phyloP scores from a whole-genome alignment of 108 stramenopile genomes.

The Hondaea fermentalgiana region DNA sequence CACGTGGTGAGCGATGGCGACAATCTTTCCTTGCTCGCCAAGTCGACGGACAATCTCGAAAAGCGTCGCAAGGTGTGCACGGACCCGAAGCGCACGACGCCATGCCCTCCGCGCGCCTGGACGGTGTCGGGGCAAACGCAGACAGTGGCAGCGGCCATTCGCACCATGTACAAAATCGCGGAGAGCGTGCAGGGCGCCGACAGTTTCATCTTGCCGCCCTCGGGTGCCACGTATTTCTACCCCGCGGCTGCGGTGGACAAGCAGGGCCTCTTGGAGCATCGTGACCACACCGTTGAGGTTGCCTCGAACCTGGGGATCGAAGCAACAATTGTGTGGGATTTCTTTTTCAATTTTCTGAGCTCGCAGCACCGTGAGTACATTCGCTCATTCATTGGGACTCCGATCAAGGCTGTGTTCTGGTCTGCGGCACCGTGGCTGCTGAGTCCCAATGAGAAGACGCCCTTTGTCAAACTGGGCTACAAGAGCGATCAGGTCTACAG shows the following conservation, averaged over 20 bases:
- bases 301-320: background rate
- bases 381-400: background rate
- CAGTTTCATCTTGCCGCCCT: background rate
- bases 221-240: background rate
- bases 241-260: background rate
- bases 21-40: background rate
- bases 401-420: background rate
- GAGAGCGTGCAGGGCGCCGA: background rate
- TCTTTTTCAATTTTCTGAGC: background rate
- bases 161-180: background rate
- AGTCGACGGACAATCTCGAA: background rate
- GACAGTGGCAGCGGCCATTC: background rate
- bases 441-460: background rate
- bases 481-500: background rate
- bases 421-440: conserved; percentile 12
- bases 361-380: background rate
- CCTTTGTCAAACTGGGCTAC: conserved; percentile 14
- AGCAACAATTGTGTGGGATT: background rate
- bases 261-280: background rate
- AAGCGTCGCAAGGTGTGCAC: background rate
- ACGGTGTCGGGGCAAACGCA: background rate
- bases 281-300: background rate
- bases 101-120: background rate
- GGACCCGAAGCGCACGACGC: background rate
- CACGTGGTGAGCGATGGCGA: conserved; percentile 14